Conservation (phyloP, 1,284 basidiomycete species). For the Naganishia sp. region DNA sequence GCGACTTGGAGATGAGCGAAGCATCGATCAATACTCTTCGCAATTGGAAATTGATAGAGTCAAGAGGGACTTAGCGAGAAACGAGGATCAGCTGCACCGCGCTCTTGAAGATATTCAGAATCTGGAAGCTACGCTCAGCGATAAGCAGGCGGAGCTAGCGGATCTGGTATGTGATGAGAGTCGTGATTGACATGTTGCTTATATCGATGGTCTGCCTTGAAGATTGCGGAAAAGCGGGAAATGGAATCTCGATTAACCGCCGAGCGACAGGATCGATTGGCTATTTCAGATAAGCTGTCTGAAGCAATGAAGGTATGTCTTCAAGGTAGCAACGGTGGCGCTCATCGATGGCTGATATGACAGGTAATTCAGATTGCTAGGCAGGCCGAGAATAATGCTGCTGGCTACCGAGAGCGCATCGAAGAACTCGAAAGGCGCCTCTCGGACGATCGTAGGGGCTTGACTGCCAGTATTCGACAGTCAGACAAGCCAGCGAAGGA, state of each 20-base stretch:
- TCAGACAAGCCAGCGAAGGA: slow-evolving; percentile 82
- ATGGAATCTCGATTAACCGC: slow-evolving; percentile 72
- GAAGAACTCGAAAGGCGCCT: slow-evolving; percentile 77
- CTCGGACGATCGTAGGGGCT: slow-evolving; percentile 76
- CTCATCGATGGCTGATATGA: neutral
- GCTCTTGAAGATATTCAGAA: slow-evolving; percentile 72
- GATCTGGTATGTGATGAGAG: slow-evolving; percentile 58
- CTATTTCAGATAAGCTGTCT: slow-evolving; percentile 85
- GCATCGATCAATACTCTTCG: slow-evolving; percentile 78
- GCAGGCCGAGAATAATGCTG: slow-evolving; percentile 67
- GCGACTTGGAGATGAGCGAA: slow-evolving; percentile 75
- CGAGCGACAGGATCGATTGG: slow-evolving; percentile 79
- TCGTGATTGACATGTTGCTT: neutral
- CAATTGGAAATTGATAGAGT: slow-evolving; percentile 88
- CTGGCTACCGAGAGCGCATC: slow-evolving; percentile 62
- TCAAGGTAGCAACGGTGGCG: neutral
- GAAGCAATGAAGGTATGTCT: slow-evolving; percentile 58
- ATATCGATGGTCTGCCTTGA: neutral
- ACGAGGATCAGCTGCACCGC: slow-evolving; percentile 76
- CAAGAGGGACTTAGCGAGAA: slow-evolving; percentile 76
- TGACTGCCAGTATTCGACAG: slow-evolving; percentile 71
- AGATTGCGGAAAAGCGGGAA: slow-evolving; percentile 74
- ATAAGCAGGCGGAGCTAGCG: slow-evolving; percentile 70
- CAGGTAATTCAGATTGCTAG: slow-evolving; percentile 56
- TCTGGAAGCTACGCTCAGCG: slow-evolving; percentile 64